A percentile compares a stretch with the other conserved stretches of the same genome.
Evolutionary conservation across 2,329 filamentous ascomycete species (phyloP).

Genomic region (Ceratocystis huliohia): DNA sequence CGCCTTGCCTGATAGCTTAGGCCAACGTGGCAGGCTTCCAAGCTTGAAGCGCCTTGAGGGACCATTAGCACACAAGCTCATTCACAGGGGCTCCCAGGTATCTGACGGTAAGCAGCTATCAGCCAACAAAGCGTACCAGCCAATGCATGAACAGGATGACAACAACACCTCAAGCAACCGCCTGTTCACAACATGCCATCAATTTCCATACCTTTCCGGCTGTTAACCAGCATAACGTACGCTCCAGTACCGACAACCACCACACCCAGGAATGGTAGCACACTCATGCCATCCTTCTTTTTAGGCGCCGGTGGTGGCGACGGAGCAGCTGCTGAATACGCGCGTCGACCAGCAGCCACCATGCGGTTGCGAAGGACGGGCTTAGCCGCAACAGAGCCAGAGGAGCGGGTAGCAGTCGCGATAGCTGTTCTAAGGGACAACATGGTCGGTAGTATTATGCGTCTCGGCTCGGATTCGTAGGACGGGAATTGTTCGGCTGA

Average conservation of each 20-base stretch:
- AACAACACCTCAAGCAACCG: too few species aligned
- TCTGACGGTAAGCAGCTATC: too few species aligned
- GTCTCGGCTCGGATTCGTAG: neutral
- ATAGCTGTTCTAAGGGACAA: slow-evolving; percentile 7
- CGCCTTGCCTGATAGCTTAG: neutral
- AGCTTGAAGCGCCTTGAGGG: too few species aligned
- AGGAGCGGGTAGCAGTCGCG: neutral
- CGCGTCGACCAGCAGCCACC: slow-evolving; percentile 20
- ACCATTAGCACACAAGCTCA: neutral
- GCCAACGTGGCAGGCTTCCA: neutral
- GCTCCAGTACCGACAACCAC: slow-evolving; percentile 27
- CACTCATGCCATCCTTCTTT: slow-evolving; percentile 18
- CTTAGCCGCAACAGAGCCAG: neutral
- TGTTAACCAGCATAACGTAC: slow-evolving; percentile 40
- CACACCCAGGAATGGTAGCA: slow-evolving; percentile 18
- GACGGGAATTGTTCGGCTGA: neutral
- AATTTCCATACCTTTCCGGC: slow-evolving; percentile 33
- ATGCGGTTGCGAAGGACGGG: neutral
- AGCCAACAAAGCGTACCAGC: too few species aligned
- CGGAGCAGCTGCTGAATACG: slow-evolving; percentile 4
- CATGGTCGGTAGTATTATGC: neutral
- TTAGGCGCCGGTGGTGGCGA: slow-evolving; percentile 5
- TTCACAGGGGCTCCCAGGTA: neutral
- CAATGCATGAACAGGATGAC: too few species aligned
- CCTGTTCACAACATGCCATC: too few species aligned